Evolutionary conservation across 1,139 yeast species (phyloP).

Genomic region (Debaryomyces robertsiae): DNA sequence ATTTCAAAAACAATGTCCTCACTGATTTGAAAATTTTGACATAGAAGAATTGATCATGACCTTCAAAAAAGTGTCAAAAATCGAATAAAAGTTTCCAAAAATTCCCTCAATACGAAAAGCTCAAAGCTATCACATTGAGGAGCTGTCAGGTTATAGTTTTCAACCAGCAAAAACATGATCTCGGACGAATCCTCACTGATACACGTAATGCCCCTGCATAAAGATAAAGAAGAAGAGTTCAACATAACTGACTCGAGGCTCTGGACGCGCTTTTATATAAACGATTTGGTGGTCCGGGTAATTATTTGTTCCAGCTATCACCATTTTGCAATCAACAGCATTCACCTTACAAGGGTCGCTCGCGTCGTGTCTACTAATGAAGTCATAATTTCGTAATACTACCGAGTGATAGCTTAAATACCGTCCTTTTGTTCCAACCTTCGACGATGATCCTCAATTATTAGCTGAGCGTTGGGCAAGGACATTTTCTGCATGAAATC

Average conservation of each 20-base stretch:
- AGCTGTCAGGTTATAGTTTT: slow-evolving; percentile 99
- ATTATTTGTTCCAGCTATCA: slow-evolving; percentile 1
- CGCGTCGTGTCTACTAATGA: background rate
- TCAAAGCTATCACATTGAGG: slow-evolving; percentile 59
- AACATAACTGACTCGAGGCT: slow-evolving; percentile 12
- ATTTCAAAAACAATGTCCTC: slow-evolving; percentile 29
- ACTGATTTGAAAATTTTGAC: slow-evolving; percentile 16
- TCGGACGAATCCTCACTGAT: slow-evolving; percentile 99
- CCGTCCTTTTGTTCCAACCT: background rate
- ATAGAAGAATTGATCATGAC: slow-evolving; percentile 16
- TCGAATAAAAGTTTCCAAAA: slow-evolving; percentile 58
- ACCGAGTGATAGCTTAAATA: background rate
- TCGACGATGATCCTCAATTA: background rate
- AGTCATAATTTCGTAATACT: background rate
- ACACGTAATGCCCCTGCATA: slow-evolving; percentile 99
- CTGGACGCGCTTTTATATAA: slow-evolving; percentile 11
- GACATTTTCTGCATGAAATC: slow-evolving; percentile 1
- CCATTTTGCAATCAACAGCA: slow-evolving; percentile 1
- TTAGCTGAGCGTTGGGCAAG: background rate
- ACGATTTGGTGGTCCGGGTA: slow-evolving; percentile 13
- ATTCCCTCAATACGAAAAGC: slow-evolving; percentile 62
- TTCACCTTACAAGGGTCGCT: too few relatives aligned
- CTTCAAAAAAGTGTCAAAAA: slow-evolving; percentile 43
- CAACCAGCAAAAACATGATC: slow-evolving; percentile 99
- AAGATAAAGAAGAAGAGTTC: slow-evolving; percentile 63